A percentile compares a stretch with the other conserved stretches of the same genome.
Conservation (phyloP, 2,329 filamentous ascomycete species). For the Aspergillus novofumigatus region DNA sequence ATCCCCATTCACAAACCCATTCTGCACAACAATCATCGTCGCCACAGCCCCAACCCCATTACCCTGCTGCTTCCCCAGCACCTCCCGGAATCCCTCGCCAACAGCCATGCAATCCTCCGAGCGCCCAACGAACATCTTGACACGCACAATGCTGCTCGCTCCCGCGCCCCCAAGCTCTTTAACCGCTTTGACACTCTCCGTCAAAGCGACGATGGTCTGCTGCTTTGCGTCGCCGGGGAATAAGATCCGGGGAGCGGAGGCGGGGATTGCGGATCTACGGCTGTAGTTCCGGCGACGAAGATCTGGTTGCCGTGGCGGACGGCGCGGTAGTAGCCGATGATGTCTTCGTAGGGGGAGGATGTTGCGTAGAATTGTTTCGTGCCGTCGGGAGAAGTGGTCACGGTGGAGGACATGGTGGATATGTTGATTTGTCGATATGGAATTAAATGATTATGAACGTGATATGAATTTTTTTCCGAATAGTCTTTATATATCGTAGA, state of each 20-base stretch:
- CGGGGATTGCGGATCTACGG: slow-evolving; percentile 29
- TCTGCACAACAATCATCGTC: slow-evolving; percentile 36
- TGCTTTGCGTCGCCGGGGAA: slow-evolving; percentile 29
- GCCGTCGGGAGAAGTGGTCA: not conserved
- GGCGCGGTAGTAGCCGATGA: slow-evolving; percentile 37
- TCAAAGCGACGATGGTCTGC: slow-evolving; percentile 26
- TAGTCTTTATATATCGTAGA: not conserved
- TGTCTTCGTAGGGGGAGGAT: slow-evolving; percentile 33
- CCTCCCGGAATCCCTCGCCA: slow-evolving; percentile 26
- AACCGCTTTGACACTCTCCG: slow-evolving; percentile 30
- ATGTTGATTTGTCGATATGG: not conserved
- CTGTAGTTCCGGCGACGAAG: slow-evolving; percentile 38
- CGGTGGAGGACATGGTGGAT: not conserved
- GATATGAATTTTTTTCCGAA: not conserved
- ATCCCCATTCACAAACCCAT: slow-evolving; percentile 33
- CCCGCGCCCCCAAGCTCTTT: slow-evolving; percentile 28
- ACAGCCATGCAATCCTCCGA: slow-evolving; percentile 28
- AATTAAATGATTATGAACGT: not conserved
- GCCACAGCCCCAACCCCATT: slow-evolving; percentile 28
- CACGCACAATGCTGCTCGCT: slow-evolving; percentile 30
- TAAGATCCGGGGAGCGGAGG: slow-evolving; percentile 24
- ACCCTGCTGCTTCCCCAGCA: slow-evolving; percentile 22
- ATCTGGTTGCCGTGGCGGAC: slow-evolving; percentile 33
- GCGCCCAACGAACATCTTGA: slow-evolving; percentile 33
- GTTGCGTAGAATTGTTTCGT: slow-evolving; percentile 29